Conservation (phyloP, 768 basidiomycete species). For the Pleurotus sapidus region DNA sequence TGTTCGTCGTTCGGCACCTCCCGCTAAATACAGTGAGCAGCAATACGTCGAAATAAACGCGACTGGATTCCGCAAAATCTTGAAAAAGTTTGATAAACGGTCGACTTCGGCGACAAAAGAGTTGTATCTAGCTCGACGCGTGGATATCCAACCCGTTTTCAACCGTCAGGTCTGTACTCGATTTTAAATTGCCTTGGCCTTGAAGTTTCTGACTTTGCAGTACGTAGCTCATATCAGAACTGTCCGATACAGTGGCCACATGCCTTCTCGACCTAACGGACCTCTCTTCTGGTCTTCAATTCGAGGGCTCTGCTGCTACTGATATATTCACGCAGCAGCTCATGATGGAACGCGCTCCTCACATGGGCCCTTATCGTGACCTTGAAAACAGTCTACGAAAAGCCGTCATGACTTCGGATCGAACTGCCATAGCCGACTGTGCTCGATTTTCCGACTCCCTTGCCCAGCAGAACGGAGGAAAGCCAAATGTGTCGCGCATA, state of each 20-base stretch:
- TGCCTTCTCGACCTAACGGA: constrained; percentile 80
- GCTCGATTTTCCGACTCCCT: constrained; percentile 69
- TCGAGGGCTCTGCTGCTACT: constrained; percentile 75
- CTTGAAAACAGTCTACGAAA: constrained; percentile 85
- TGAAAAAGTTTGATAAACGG: constrained; percentile 98
- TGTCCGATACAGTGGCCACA: constrained; percentile 88
- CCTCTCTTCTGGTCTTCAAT: constrained; percentile 68
- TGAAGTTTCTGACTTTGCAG: constrained; percentile 10
- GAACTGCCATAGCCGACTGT: constrained; percentile 61
- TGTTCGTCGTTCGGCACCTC: constrained; percentile 15
- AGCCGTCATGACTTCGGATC: constrained; percentile 64
- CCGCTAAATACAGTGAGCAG: constrained; percentile 36
- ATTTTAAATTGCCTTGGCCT: background rate
- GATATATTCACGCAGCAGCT: constrained; percentile 77
- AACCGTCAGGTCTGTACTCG: constrained; percentile 75
- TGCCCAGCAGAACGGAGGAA: constrained; percentile 55
- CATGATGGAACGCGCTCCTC: constrained; percentile 54
- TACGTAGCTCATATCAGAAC: constrained; percentile 83
- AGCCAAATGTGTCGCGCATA: constrained; percentile 80
- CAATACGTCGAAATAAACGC: constrained; percentile 98
- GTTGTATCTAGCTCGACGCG: constrained; percentile 91
- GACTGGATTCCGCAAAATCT: constrained; percentile 92
- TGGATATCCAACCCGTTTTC: constrained; percentile 98
- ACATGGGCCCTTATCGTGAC: constrained; percentile 78
- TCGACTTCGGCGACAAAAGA: constrained; percentile 96